Percentiles rank a stretch among this genome's conserved stretches.
phyloP scores from a whole-genome alignment of 306 rosid species.

The Dryas alaskensis region DNA sequence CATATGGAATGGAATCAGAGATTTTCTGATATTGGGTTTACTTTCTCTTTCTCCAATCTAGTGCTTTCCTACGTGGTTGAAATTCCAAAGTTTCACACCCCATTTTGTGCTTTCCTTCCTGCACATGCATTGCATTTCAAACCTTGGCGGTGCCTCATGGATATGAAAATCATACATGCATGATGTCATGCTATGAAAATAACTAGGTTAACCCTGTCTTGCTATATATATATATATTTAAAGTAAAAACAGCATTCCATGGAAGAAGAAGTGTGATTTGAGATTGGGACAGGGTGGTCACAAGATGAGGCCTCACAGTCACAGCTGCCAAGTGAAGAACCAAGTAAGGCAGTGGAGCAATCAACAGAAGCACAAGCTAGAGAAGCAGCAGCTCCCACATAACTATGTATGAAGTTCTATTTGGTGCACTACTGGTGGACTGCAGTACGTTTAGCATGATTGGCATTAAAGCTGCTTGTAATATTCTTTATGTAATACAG shows the following conservation, averaged over 20 bases:
- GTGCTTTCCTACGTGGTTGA: neutral
- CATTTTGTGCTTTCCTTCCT: neutral
- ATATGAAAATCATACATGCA: neutral
- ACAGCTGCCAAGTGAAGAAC: slow-evolving; percentile 2
- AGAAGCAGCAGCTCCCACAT: slow-evolving; percentile 1
- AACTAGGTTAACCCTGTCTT: neutral
- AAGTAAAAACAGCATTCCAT: neutral
- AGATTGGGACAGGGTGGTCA: slow-evolving; percentile 35
- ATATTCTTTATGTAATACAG: no score
- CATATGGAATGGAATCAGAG: neutral
- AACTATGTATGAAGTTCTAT: neutral
- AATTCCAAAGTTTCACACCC: neutral
- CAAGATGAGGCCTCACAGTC: slow-evolving; percentile 21
- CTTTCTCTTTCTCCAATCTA: neutral
- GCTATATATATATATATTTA: neutral
- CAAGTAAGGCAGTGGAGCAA: neutral
- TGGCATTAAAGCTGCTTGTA: no score
- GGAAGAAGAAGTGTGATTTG: neutral
- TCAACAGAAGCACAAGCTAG: neutral
- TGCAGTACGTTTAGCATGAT: no score
- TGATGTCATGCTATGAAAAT: neutral
- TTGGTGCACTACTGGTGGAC: no score
- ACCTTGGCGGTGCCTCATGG: neutral
- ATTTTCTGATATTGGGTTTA: neutral
- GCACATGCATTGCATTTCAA: neutral